Base-by-base conservation (phyloP, 768 basidiomycete genomes). In the Lyophyllum decastes region DNA sequence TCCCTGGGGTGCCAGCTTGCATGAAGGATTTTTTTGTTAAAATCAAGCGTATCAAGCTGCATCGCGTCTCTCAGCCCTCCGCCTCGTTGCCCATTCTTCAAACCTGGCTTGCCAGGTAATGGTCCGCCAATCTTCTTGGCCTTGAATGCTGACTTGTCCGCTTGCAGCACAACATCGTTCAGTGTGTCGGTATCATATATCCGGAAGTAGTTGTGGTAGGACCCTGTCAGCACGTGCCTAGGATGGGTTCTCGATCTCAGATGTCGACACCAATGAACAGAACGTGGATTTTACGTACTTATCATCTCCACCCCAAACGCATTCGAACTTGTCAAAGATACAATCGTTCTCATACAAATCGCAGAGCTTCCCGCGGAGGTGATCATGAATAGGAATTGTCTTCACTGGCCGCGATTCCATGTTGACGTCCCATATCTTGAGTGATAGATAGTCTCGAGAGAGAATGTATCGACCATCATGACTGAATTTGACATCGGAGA, bases 261-360 rank as follows among this genome's bases (percentile, higher is more conserved):
- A 38, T 50, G 12, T 49, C 45, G 16, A 41, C 46, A 33, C 25
- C 30, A 22, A 55, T 57, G 57, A 49, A 54, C 47, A 59, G 46
- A n/a, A 35, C 44, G 46, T 41, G 21, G 58, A 48, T 54, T 57
- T n/a, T 77, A 79, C 96, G 73, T 76, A 88, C 97, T 88, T 87
- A 71, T 92, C 96, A 70, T 97, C 92, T 35, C 97, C 97, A 62
- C 92, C 91, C 90, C 95, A 99, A 21, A 93, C 90, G 72, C 97
- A 98, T 76, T 99, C 97, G 65, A 98, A 99, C 75, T 98, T 98
- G 81, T 99, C 97, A 72, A 98, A 99, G 68, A 99, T 99, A 75
- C 97, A 98, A 69, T 99, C 97, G 67, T 98, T 99, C 80, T 99
- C 97, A 70, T 99, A 99, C 61, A 98, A 76, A 73, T 99, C 97